Percentiles rank a stretch among this genome's conserved stretches.
These are phyloP conservation scores for Obelidium mucronatum DNA, from an alignment of 192 early-diverging fungal species.

Conservation along the genomic window DNA sequence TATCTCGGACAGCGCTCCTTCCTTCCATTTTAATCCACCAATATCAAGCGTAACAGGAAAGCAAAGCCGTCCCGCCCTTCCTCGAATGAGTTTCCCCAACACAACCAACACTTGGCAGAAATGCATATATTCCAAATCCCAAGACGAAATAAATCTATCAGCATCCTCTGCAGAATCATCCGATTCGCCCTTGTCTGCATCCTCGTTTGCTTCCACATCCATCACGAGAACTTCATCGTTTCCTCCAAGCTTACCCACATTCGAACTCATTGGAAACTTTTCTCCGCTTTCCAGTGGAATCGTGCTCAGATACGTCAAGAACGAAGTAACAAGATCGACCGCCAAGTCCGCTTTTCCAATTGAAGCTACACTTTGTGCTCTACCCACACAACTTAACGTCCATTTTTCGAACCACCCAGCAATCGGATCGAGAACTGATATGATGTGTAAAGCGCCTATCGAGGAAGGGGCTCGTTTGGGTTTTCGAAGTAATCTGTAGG, in stretches of 20 bases:
- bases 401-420: slow-evolving; percentile 62
- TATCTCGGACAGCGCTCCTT: neutral
- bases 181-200: slow-evolving; percentile 38
- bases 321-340: slow-evolving; percentile 31
- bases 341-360: slow-evolving; percentile 43
- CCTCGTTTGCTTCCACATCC: slow-evolving; percentile 55
- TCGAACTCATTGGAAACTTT: neutral
- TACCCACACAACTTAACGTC: slow-evolving; percentile 53
- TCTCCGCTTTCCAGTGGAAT: slow-evolving; percentile 12
- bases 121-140: slow-evolving; percentile 56
- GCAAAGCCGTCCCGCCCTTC: slow-evolving; percentile 38
- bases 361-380: slow-evolving; percentile 40
- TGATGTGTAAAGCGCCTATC: slow-evolving; percentile 49
- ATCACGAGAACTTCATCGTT: slow-evolving; percentile 55
- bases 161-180: slow-evolving; percentile 4
- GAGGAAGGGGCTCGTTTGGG: neutral
- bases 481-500: slow-evolving; percentile 40
- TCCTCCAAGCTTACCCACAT: neutral
- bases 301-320: slow-evolving; percentile 31
- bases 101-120: slow-evolving; percentile 51
- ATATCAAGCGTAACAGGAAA: slow-evolving; percentile 45
- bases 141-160: slow-evolving; percentile 12
- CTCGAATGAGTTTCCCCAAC: slow-evolving; percentile 45
- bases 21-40: neutral
- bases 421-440: slow-evolving; percentile 50